Percentiles rank a stretch among this genome's conserved stretches.
Conservation (phyloP, 768 basidiomycete genomes). For the Cyclocybe aegerita region DNA sequence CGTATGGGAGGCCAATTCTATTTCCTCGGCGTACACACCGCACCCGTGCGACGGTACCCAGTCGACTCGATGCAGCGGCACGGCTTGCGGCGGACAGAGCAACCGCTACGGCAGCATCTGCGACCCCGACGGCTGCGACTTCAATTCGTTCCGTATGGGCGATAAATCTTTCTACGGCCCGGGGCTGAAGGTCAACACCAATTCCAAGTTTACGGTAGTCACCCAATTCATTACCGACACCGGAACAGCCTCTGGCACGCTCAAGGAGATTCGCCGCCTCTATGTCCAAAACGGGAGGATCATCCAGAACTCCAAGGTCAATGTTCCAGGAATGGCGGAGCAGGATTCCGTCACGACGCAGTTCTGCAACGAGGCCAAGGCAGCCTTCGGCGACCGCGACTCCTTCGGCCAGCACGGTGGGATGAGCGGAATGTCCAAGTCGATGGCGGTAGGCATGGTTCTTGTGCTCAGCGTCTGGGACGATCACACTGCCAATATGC, state of each 20-base stretch:
- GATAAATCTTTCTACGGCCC: slow-evolving; percentile 41
- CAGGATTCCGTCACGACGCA: slow-evolving; percentile 45
- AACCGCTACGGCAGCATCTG: slow-evolving; percentile 41
- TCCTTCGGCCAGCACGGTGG: slow-evolving; percentile 44
- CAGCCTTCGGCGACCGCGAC: slow-evolving; percentile 44
- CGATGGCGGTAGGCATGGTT: slow-evolving; percentile 46
- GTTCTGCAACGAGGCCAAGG: slow-evolving; percentile 49
- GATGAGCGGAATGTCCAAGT: slow-evolving; percentile 31
- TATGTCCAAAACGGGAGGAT: slow-evolving; percentile 52
- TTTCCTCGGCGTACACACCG: slow-evolving; percentile 49
- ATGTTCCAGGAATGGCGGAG: slow-evolving; percentile 36
- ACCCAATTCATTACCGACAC: slow-evolving; percentile 51
- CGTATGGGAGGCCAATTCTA: slow-evolving; percentile 54
- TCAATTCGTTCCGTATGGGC: slow-evolving; percentile 57
- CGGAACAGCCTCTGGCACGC: slow-evolving; percentile 39
- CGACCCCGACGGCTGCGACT: slow-evolving; percentile 56
- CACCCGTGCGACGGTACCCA: slow-evolving; percentile 42
- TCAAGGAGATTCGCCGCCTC: slow-evolving; percentile 50
- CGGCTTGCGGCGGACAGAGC: slow-evolving; percentile 31
- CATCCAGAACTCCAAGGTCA: slow-evolving; percentile 42
- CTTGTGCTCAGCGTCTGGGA: slow-evolving; percentile 32
- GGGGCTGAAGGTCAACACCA: slow-evolving; percentile 46
- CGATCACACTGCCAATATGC: slow-evolving; percentile 32
- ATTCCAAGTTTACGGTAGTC: slow-evolving; percentile 48
- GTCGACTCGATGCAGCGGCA: slow-evolving; percentile 40